Percentiles rank a stretch among this genome's conserved stretches.
Conservation (phyloP, 192 early-diverging fungal genomes). For the Rhizophagus clarus region DNA sequence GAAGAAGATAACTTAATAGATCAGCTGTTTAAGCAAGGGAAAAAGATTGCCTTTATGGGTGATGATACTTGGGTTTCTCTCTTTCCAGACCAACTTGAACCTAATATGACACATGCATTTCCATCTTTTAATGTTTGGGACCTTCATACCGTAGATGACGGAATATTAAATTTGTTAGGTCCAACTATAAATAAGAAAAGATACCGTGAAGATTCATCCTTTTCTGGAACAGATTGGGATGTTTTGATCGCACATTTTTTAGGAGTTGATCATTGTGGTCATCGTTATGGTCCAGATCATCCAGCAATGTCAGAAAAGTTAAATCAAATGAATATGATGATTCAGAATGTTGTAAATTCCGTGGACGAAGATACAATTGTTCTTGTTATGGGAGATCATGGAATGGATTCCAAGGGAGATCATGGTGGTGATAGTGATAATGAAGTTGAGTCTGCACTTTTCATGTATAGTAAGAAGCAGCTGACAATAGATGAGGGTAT, state of each 20-base stretch:
- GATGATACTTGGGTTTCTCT: conserved; percentile 96
- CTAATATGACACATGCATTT: conserved; percentile 58
- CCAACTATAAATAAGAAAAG: conserved; percentile 33
- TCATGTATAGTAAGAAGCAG: conserved; percentile 70
- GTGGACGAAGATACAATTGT: conserved; percentile 81
- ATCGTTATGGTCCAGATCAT: conserved; percentile 86
- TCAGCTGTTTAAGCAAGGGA: conserved; percentile 37
- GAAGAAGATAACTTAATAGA: conserved; percentile 76
- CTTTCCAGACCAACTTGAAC: conserved; percentile 65
- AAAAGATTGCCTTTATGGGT: conserved; percentile 79
- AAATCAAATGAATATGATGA: conserved; percentile 78
- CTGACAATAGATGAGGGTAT: not conserved
- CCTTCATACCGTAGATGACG: conserved; percentile 92
- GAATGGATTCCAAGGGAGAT: conserved; percentile 94
- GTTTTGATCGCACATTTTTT: conserved; percentile 90
- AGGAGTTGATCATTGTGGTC: conserved; percentile 96
- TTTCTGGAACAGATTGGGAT: conserved; percentile 62
- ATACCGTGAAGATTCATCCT: not conserved
- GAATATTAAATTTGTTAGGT: conserved; percentile 56
- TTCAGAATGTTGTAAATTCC: conserved; percentile 63
- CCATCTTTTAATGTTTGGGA: conserved; percentile 83
- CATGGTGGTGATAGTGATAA: conserved; percentile 94
- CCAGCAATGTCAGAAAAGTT: conserved; percentile 86
- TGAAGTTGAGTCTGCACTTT: conserved; percentile 85
- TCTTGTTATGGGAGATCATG: conserved; percentile 95